Evolutionary conservation across 2,329 filamentous ascomycete genomes (phyloP).

Genomic region (Aspergillus calidoustus): DNA sequence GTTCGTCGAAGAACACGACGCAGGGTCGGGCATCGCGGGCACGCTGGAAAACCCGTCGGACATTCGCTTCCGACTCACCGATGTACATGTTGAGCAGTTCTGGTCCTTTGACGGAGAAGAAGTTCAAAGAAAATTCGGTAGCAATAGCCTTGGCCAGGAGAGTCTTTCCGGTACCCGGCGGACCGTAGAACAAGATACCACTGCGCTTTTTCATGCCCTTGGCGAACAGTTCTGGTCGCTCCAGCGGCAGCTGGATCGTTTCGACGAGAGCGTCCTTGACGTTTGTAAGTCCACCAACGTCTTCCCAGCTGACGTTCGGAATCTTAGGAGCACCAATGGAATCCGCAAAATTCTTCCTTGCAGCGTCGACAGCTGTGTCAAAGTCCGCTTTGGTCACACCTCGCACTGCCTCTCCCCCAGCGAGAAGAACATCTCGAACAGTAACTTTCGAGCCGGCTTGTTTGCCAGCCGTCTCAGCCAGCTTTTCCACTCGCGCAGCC

Average conservation of each 20-base stretch:
- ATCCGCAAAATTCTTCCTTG: constrained; percentile 96
- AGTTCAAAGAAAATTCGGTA: constrained; percentile 98
- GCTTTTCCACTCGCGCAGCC: constrained; percentile 72
- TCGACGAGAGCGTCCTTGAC: constrained; percentile 98
- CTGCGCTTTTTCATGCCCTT: constrained; percentile 98
- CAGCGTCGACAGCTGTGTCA: constrained; percentile 89
- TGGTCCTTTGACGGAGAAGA: constrained; percentile 98
- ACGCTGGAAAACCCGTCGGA: constrained; percentile 99
- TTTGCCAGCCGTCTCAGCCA: constrained; percentile 57
- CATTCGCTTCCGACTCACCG: constrained; percentile 99
- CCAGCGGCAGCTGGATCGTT: constrained; percentile 91
- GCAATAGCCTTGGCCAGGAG: constrained; percentile 98
- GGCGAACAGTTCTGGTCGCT: constrained; percentile 89
- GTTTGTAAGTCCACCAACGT: constrained; percentile 89
- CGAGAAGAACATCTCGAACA: constrained; percentile 81
- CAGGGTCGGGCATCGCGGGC: constrained; percentile 95
- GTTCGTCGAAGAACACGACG: constrained; percentile 96
- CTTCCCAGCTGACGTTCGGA: constrained; percentile 93
- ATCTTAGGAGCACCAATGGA: constrained; percentile 98
- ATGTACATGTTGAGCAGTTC: constrained; percentile 99
- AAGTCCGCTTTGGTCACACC: constrained; percentile 84
- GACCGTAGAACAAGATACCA: constrained; percentile 98
- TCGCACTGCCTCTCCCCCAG: constrained; percentile 78
- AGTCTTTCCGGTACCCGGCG: constrained; percentile 99
- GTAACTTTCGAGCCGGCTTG: constrained; percentile 54